Evolutionary conservation across 2,329 filamentous ascomycete genomes (phyloP), one percentile per base, ranked within the genome.

Genomic region (Microdochium nivale): DNA sequence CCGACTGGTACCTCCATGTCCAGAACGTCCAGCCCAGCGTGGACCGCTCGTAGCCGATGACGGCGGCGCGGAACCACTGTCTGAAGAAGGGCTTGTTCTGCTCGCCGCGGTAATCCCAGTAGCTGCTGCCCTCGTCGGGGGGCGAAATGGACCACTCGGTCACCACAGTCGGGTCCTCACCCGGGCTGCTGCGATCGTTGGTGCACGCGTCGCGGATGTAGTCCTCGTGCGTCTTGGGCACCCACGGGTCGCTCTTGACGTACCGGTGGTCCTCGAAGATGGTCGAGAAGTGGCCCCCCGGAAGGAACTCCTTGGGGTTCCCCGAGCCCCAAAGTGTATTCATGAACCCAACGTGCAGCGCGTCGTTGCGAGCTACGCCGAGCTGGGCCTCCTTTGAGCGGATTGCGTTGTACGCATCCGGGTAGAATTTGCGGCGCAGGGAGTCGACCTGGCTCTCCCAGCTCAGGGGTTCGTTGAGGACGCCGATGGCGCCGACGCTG

Each of bases 241-340:
- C 47, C 33, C 49, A 48, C 19, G 56, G 51, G 13, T 53, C 59
- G 52, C 83, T 59, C 10, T 58, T 82, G 25, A 80, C 63, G 60
- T 83, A 84, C 21, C 78, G 71, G 57, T 83, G 80, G 60, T 81
- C 74, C 60, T 84, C 80, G 58, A 75, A 84, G 27, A 74, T 74
- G 13, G 75, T 67, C 56, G 68, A 70, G 40, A 44, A 44, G 40
- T 21, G 16, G 3, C 21, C 40, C 27, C 70, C 63, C 23, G 68
- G 66, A 9, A 83, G 66, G 49, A 66, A 68, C 25, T 70, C 56
- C 25, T 68, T 72, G 0, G 79, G 77, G 59, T 83, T 69, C 7
- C 79, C 79, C 1, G 78, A 73, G 19, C 75, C 77, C 80, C 80
- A 85, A 25, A 69, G 63, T 25, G 69, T 59, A 55, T 78, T 75